These are phyloP conservation scores for Lithocarpus polystachyus DNA, from an alignment of 306 rosid genomes.

Conservation along the genomic window DNA sequence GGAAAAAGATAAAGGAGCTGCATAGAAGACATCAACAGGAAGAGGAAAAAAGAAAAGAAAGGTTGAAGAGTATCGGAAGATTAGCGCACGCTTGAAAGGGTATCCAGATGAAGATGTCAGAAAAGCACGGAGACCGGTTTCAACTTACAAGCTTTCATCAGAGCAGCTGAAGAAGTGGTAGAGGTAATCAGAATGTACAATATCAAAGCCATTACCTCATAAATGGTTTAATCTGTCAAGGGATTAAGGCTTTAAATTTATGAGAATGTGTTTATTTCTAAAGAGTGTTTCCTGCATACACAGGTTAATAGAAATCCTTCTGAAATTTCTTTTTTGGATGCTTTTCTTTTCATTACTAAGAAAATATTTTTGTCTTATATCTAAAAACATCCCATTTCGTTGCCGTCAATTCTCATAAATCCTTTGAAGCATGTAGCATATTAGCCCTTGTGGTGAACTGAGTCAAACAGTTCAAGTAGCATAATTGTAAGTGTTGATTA, in stretches of 20 bases:
- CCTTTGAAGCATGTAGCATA: neutral
- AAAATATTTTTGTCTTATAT: neutral
- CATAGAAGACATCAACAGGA: too few relatives aligned
- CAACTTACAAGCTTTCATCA: slow-evolving; percentile 49
- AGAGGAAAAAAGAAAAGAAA: too few relatives aligned
- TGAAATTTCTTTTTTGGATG: neutral
- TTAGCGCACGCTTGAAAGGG: accelerated
- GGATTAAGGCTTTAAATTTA: neutral
- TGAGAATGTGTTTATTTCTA: neutral
- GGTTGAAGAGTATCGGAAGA: too few relatives aligned
- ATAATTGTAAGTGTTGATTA: slow-evolving; percentile 1
- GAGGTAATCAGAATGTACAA: slow-evolving; percentile 42
- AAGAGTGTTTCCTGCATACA: neutral
- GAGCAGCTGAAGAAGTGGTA: slow-evolving; percentile 85
- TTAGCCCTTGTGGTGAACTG: neutral
- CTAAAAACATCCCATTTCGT: neutral
- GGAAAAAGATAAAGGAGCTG: slow-evolving; percentile 63
- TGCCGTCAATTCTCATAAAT: neutral
- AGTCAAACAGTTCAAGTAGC: neutral
- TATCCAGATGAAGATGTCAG: slow-evolving; percentile 75
- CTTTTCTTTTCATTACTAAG: neutral
- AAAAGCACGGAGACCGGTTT: slow-evolving; percentile 66
- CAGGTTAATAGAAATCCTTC: neutral
- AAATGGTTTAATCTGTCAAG: neutral
- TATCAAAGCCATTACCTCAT: neutral